phyloP scores from a whole-genome alignment of 1,284 basidiomycete species.

The Porogramme epimiltina region DNA sequence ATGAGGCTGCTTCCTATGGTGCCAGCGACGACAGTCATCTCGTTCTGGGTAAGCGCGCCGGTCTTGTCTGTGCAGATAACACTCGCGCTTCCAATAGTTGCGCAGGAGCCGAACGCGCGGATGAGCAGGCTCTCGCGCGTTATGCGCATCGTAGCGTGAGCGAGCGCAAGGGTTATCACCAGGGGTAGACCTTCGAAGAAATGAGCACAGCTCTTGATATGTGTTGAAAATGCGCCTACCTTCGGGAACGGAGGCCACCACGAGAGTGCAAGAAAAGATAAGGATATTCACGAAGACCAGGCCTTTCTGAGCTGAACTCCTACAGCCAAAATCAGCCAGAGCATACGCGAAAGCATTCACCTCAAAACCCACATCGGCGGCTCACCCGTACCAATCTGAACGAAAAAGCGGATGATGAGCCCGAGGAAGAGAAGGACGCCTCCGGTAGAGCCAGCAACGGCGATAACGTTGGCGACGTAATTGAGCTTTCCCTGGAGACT shows the following conservation, averaged over 20 bases:
- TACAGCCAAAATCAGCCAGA: constrained; percentile 23
- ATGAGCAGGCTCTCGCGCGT: constrained; percentile 95
- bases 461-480: constrained; percentile 89
- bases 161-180: constrained; percentile 94
- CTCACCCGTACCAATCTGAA: constrained; percentile 68
- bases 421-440: constrained; percentile 86
- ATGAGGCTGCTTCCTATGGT: constrained; percentile 93
- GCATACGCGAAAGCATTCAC: too few relatives aligned
- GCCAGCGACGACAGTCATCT: constrained; percentile 97
- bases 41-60: constrained; percentile 90
- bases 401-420: constrained; percentile 94
- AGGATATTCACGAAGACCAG: constrained; percentile 92
- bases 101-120: constrained; percentile 93
- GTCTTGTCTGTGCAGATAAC: constrained; percentile 98
- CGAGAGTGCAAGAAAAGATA: constrained; percentile 92
- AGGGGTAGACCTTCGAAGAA: constrained; percentile 77
- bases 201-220: constrained; percentile 10
- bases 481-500: constrained; percentile 96
- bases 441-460: constrained; percentile 83
- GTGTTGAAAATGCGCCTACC: constrained; percentile 41
- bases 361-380: constrained; percentile 33
- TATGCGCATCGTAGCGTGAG: constrained; percentile 98
- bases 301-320: constrained; percentile 82
- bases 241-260: constrained; percentile 98
- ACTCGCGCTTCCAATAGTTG: constrained; percentile 98